These are phyloP conservation scores for Kurtzmaniella cleridarum DNA, from an alignment of 805 yeast genomes.

Conservation along the genomic window DNA sequence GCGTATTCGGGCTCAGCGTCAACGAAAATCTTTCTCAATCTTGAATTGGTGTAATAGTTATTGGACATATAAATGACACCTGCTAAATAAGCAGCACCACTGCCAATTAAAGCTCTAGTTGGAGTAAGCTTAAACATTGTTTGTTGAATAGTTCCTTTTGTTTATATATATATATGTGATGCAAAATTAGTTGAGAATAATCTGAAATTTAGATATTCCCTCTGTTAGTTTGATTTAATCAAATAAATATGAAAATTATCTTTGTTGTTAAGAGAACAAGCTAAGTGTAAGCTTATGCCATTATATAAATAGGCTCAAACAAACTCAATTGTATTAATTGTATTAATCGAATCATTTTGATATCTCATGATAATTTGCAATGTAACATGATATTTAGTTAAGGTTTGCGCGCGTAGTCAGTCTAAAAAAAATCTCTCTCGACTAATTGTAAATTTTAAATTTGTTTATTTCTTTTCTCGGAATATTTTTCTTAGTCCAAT, in stretches of 20 bases:
- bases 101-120: conserved; percentile 23
- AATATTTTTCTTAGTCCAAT: too few species aligned
- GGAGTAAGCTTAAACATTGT: conserved; percentile 10
- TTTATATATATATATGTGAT: not conserved
- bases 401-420: not conserved
- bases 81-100: conserved; percentile 27
- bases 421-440: not conserved
- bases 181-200: not conserved
- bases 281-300: too few species aligned
- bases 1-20: conserved; percentile 24
- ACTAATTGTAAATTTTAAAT: too few species aligned
- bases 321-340: too few species aligned
- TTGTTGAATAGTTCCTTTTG: not conserved
- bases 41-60: conserved; percentile 24
- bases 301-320: too few species aligned
- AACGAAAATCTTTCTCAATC: conserved; percentile 25
- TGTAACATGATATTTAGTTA: not conserved
- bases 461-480: too few species aligned
- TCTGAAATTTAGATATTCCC: not conserved
- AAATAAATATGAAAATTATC: too few species aligned
- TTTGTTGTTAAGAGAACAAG: too few species aligned
- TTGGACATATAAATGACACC: conserved; percentile 29
- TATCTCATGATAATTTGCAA: too few species aligned
- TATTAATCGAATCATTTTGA: too few species aligned
- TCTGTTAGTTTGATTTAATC: not conserved